phyloP scores from a whole-genome alignment of 805 yeast genomes.

The Hanseniaspora valbyensis region DNA sequence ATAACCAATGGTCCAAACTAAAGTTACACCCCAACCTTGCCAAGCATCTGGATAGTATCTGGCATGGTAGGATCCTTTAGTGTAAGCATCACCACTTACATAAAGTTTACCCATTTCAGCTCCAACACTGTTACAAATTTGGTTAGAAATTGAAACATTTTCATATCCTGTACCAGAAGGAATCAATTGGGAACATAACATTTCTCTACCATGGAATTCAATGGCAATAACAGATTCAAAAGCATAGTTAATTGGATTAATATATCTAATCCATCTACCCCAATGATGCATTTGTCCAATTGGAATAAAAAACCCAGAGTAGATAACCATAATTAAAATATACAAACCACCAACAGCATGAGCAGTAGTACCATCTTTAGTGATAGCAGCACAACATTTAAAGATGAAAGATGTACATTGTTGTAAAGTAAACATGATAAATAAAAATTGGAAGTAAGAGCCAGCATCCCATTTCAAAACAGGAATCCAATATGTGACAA shows the following conservation, averaged over 20 bases:
- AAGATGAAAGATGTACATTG: slow-evolving; percentile 45
- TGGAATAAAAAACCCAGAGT: slow-evolving; percentile 43
- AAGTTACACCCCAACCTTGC: slow-evolving; percentile 51
- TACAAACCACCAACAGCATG: slow-evolving; percentile 45
- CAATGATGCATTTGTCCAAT: slow-evolving; percentile 45
- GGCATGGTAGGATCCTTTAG: slow-evolving; percentile 33
- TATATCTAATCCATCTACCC: slow-evolving; percentile 47
- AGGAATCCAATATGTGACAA: slow-evolving; percentile 43
- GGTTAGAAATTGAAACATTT: slow-evolving; percentile 30
- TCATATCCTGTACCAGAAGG: slow-evolving; percentile 50
- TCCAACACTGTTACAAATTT: slow-evolving; percentile 46
- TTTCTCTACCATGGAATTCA: slow-evolving; percentile 45
- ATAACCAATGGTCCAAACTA: slow-evolving; percentile 37
- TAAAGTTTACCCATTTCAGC: slow-evolving; percentile 35
- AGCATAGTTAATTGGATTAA: slow-evolving; percentile 39
- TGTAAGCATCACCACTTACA: slow-evolving; percentile 39
- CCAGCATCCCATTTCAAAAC: slow-evolving; percentile 43
- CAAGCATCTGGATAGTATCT: slow-evolving; percentile 36
- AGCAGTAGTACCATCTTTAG: slow-evolving; percentile 44
- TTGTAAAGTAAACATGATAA: slow-evolving; percentile 38
- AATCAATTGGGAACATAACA: slow-evolving; percentile 39
- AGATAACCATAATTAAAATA: slow-evolving; percentile 47
- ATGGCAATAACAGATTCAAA: slow-evolving; percentile 46
- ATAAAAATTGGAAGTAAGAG: slow-evolving; percentile 39
- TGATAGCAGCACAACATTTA: slow-evolving; percentile 43